phyloP scores from a whole-genome alignment of 73 alveolate genomes.

The Tetrahymena borealis region DNA sequence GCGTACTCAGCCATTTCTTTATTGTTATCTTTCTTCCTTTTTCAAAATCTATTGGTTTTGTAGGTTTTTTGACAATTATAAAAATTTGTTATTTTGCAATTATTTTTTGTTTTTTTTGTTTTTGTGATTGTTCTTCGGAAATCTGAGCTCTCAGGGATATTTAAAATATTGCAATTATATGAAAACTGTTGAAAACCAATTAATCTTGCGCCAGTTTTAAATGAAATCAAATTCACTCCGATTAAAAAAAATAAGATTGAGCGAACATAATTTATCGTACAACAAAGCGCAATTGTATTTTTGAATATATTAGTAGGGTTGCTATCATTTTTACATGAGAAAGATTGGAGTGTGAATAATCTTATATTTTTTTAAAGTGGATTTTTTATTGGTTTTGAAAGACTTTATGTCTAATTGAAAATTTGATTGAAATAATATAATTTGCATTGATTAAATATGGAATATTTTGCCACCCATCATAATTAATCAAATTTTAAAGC shows the following conservation, averaged over 20 bases:
- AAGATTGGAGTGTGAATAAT: too few relatives aligned
- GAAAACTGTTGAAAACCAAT: not conserved
- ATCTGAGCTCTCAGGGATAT: not conserved
- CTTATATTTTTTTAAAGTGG: too few relatives aligned
- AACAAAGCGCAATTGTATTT: not conserved
- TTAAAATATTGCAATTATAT: not conserved
- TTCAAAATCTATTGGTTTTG: not conserved
- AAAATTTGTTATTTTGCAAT: not conserved
- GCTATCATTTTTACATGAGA: not conserved
- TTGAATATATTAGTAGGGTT: not conserved
- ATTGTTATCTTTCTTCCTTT: not conserved
- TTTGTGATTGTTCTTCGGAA: not conserved
- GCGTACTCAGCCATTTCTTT: constrained; percentile 2
- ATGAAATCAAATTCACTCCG: not conserved
- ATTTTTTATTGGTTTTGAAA: too few relatives aligned
- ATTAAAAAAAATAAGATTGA: not conserved
- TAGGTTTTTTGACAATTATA: not conserved
- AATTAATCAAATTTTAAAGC: too few relatives aligned
- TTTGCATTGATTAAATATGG: too few relatives aligned
- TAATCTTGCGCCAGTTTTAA: not conserved
- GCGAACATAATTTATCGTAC: not conserved
- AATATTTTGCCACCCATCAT: too few relatives aligned
- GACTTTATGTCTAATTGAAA: too few relatives aligned
- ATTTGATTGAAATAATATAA: too few relatives aligned
- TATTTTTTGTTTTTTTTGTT: not conserved